Base-by-base conservation (phyloP, 1,284 basidiomycete species). In the Sporisorium scitamineum region DNA sequence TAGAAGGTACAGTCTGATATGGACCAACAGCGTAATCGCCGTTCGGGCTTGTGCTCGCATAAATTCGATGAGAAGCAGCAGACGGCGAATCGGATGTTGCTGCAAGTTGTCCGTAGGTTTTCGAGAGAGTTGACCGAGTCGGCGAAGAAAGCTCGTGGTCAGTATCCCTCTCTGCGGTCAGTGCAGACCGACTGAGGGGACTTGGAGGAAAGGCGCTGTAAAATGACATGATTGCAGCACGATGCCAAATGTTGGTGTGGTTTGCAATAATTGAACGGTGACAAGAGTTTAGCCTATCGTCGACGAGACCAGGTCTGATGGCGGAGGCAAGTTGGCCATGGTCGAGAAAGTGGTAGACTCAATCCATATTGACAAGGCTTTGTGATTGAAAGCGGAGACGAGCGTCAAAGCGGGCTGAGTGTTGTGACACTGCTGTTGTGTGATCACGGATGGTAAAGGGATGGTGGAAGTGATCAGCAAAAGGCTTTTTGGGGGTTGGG, bases 121-220 rank as follows among this genome's bases (percentile, higher is more conserved):
- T 64, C 7, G 48, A 20, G 13, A 32, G 47, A n/a, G 11, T 51
- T 16, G 52, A 0, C 37, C 24, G 42, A 3, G 13, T 1, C 11
- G 14, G 14, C 1, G 26, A 11, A 1, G 50, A 0, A 3, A 10
- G 11, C 0, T 41, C 18, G 0, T 7, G 31, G 6, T 42, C 55
- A 5, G 10, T 32, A 27, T 26, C 11, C 6, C 27, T 22, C 27
- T 60, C 61, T 1, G 64, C 48, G 2, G 44, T 34, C 31, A 71
- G 42, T 4, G 75, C 71, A 2, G 75, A 75, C 16, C 75, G 60
- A 54, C 71, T 75, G 16, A 78, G 72, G 41, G 75, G 75, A 27
- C 75, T 78, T 34, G 53, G 75, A 0, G 75, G 75, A 24, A 75
- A 70, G n/a, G 71, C 75, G 53, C 52, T 71, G 51, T 66, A 66